A percentile compares a stretch with the other conserved stretches of the same genome.
These are phyloP conservation scores for Phytophthora citrophthora DNA, from an alignment of 352 stramenopile genomes.

Conservation along the genomic window DNA sequence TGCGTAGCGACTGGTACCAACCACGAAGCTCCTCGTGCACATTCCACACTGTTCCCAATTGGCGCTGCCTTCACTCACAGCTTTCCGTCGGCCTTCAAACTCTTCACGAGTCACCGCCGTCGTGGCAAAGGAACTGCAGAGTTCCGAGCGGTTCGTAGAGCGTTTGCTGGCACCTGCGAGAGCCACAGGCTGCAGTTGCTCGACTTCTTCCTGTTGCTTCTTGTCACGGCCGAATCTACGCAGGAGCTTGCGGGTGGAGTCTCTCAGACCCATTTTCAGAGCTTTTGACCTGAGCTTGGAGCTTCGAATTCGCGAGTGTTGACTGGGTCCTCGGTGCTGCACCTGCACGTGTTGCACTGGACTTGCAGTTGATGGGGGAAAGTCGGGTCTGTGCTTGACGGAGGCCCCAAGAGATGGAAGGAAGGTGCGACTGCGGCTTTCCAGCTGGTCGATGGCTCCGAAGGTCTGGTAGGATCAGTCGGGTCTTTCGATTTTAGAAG, in stretches of 20 bases:
- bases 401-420: constrained; percentile 5
- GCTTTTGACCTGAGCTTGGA: constrained; percentile 3
- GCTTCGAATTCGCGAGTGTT: constrained; percentile 7
- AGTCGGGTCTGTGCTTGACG: constrained; percentile 21
- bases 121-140: constrained; percentile 68
- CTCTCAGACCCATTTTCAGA: constrained; percentile 48
- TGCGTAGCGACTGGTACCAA: constrained; percentile 53
- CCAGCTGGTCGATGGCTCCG: constrained; percentile 24
- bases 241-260: constrained; percentile 56
- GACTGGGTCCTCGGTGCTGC: not conserved
- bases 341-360: constrained; percentile 12
- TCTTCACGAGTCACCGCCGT: constrained; percentile 51
- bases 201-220: constrained; percentile 58
- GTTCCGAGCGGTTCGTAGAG: constrained; percentile 51
- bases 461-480: constrained; percentile 25
- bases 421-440: constrained; percentile 33
- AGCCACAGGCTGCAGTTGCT: constrained; percentile 67
- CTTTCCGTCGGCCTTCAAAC: constrained; percentile 50
- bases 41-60: constrained; percentile 58
- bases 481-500: constrained; percentile 25
- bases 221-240: constrained; percentile 51
- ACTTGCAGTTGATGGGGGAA: constrained; percentile 16
- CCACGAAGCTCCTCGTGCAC: constrained; percentile 69
- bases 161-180: constrained; percentile 71
- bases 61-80: constrained; percentile 53